These are phyloP conservation scores for Diaporthe longicolla DNA, from an alignment of 2,329 filamentous ascomycete species.

Conservation along the genomic window DNA sequence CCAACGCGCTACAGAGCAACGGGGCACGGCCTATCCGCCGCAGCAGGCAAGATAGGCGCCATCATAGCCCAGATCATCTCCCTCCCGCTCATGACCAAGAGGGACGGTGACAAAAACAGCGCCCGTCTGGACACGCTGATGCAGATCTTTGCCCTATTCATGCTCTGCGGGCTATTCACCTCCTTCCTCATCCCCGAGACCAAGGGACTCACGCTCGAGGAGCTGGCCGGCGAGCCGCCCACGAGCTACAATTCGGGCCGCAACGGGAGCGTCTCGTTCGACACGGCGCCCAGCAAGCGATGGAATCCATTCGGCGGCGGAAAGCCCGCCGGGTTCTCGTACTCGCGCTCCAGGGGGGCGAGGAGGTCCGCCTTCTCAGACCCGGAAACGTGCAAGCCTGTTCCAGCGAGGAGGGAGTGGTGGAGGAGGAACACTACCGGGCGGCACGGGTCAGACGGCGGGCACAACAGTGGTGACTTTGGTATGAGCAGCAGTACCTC, in stretches of 20 bases:
- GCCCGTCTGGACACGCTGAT: conserved; percentile 72
- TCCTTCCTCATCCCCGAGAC: conserved; percentile 84
- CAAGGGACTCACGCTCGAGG: conserved; percentile 80
- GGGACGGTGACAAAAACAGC: conserved; percentile 57
- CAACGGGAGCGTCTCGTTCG: conserved; percentile 62
- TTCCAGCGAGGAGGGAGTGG: conserved; percentile 43
- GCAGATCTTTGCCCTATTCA: conserved; percentile 85
- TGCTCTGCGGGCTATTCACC: conserved; percentile 79
- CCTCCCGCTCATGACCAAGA: conserved; percentile 70
- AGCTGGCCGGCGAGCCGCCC: conserved; percentile 76
- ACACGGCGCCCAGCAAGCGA: conserved; percentile 44
- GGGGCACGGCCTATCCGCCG: conserved; percentile 76
- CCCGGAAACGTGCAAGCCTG: conserved; percentile 37
- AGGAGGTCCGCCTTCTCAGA: conserved; percentile 48
- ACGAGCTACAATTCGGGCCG: conserved; percentile 69
- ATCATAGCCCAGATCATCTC: conserved; percentile 77
- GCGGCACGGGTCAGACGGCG: conserved; percentile 43
- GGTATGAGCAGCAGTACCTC: conserved; percentile 38
- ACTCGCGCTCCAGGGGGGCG: conserved; percentile 52
- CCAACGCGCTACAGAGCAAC: conserved; percentile 74
- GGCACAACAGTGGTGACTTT: conserved; percentile 38
- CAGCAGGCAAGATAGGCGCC: conserved; percentile 76
- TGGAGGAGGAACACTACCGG: conserved; percentile 39
- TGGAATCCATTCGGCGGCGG: conserved; percentile 67
- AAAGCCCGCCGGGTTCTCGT: conserved; percentile 65